Conservation (phyloP, 208 protist species). For the Acanthamoeba triangularis region DNA sequence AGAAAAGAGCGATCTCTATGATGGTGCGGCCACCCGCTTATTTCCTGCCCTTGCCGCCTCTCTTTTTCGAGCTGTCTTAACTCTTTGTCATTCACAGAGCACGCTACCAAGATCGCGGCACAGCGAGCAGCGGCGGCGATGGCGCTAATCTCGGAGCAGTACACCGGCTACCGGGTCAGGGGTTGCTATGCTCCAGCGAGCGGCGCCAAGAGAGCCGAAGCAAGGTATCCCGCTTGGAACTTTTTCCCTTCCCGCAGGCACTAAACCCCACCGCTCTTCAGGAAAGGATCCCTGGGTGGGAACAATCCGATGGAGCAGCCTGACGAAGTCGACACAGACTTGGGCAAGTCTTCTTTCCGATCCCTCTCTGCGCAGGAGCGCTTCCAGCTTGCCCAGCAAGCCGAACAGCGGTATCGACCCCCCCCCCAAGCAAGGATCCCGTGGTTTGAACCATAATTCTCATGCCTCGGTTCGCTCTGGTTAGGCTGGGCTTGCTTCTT, state of each 20-base stretch:
- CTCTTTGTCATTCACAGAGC: neutral
- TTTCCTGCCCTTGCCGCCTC: neutral
- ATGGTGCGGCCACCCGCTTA: neutral
- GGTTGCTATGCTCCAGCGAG: neutral
- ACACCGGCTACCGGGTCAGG: slow-evolving; percentile 20
- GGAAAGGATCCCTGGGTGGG: neutral
- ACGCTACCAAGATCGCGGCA: slow-evolving; percentile 51
- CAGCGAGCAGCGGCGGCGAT: slow-evolving; percentile 17
- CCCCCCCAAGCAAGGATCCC: neutral
- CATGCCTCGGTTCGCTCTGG: neutral
- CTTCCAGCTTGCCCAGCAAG: slow-evolving; percentile 7
- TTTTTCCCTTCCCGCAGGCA: too few relatives aligned
- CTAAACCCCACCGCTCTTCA: neutral
- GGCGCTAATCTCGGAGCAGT: slow-evolving; percentile 25
- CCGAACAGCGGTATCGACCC: neutral
- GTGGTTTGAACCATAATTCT: neutral
- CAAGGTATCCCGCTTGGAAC: neutral
- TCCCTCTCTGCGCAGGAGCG: neutral
- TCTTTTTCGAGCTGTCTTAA: neutral
- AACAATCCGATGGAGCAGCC: slow-evolving; percentile 28
- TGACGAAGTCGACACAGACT: neutral
- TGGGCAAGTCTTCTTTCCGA: slow-evolving; percentile 1
- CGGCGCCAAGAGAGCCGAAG: slow-evolving; percentile 3
- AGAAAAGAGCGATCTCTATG: slow-evolving; percentile 38
- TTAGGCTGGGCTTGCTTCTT: neutral